Evolutionary conservation across 768 basidiomycete species (phyloP).

Genomic region (Austroboletus festivus): DNA sequence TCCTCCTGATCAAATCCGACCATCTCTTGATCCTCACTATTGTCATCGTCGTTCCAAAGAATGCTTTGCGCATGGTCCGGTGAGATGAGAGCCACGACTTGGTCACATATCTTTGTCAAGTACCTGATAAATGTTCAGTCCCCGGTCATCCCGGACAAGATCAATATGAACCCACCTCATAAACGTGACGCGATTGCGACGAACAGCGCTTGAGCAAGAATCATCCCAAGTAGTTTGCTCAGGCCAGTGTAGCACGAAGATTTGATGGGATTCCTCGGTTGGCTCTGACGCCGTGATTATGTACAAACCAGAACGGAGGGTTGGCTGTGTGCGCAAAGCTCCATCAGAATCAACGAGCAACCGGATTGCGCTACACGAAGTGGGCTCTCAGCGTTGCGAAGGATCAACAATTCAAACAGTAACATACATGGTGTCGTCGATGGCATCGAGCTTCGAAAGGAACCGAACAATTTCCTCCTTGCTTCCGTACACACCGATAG

Average conservation of each 20-base stretch:
- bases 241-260: constrained; percentile 61
- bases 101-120: constrained; percentile 57
- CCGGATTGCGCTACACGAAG: constrained; percentile 8
- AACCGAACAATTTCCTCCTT: constrained; percentile 48
- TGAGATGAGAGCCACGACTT: constrained; percentile 50
- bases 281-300: constrained; percentile 9
- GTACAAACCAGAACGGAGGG: constrained; percentile 23
- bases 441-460: constrained; percentile 33
- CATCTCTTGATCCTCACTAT: constrained; percentile 17
- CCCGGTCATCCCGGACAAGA: background rate
- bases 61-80: constrained; percentile 43
- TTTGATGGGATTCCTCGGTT: constrained; percentile 9
- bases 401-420: background rate
- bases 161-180: constrained; percentile 44
- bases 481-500: constrained; percentile 55
- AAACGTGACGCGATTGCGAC: constrained; percentile 55
- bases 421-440: constrained; percentile 42
- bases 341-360: constrained; percentile 12
- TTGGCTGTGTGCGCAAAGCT: constrained; percentile 2
- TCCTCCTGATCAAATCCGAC: constrained; percentile 34
- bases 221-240: constrained; percentile 60
- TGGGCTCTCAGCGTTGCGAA: background rate
- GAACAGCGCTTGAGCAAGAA: constrained; percentile 39
- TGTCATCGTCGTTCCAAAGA: constrained; percentile 40
- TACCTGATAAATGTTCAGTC: constrained; percentile 34